Evolutionary conservation across 345 rosid genomes (phyloP), one percentile per base, ranked within the genome.

Genomic region (Geranium brycei): DNA sequence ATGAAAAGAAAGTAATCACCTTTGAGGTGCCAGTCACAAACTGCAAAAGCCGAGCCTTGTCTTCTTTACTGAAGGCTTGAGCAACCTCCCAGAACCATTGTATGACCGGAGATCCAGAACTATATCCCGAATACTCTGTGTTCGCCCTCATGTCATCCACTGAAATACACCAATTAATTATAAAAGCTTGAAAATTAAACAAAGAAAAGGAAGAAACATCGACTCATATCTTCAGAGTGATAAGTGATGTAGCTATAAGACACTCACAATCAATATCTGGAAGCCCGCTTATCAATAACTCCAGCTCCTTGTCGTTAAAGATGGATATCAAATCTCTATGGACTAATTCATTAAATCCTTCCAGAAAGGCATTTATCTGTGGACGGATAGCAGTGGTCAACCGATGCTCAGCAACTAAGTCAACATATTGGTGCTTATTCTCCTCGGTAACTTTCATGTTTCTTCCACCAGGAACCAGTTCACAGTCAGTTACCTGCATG

Each of bases 71-170:
- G 73, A 92, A 85, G 67, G 85, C 93, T 67, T 89, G 96, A 75
- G 76, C 97, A 64, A 85, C 97, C 79, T 92, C 99, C 99, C 97
- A 92, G 78, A 92, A 92, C 99, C 99, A 92, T 69, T 87, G 99
- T 68, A 89, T 86, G 64, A 84, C 81, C n/a, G 89, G 89, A 60
- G 97, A 89, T 66, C 87, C 97, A 64, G 86, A 81, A 73, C 93
- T 89, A 69, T 89, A 89, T 17, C 96, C 98, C 12, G 96, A 87
- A 68, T 92, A 92, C 82, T 89, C 95, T 0, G 98, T 86, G 73
- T 89, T 92, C 40, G 80, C 88, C 78, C 91, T 86, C 91, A 92
- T 75, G 74, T 92, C 96, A 65, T 89, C 97, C 89, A 92, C 98
- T 92, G 77, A 23, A 59, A 79, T 23, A 67, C 60, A 71, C 12